phyloP scores from a whole-genome alignment of 164 flowering plant species.

The Aristolochia contorta region DNA sequence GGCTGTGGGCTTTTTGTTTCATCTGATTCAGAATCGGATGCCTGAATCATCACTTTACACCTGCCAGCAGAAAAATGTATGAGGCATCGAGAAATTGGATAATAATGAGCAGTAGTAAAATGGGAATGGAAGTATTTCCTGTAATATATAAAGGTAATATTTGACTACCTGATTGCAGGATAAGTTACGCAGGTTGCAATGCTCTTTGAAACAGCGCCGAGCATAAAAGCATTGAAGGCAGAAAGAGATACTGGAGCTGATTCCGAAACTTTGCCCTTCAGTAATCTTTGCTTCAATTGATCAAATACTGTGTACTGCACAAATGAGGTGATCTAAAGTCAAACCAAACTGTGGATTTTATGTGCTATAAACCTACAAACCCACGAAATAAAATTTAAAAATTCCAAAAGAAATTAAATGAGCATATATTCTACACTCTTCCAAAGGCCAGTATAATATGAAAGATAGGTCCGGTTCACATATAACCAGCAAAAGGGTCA shows the following conservation, averaged over 20 bases:
- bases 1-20: constrained; percentile 19
- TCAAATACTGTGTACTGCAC: constrained; percentile 81
- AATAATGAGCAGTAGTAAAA: too few relatives aligned
- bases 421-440: too few relatives aligned
- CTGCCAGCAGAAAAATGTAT: constrained; percentile 17
- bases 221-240: constrained; percentile 62
- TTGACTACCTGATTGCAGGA: constrained; percentile 70
- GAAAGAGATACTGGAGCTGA: constrained; percentile 58
- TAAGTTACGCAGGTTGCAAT: constrained; percentile 68
- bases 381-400: too few relatives aligned
- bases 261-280: constrained; percentile 19
- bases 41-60: constrained; percentile 82
- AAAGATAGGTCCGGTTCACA: too few relatives aligned
- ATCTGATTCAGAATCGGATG: constrained; percentile 44
- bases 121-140: too few relatives aligned
- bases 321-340: not conserved
- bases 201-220: constrained; percentile 78
- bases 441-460: too few relatives aligned
- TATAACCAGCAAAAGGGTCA: too few relatives aligned
- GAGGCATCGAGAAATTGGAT: too few relatives aligned
- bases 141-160: not conserved
- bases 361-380: too few relatives aligned
- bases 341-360: too few relatives aligned
- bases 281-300: constrained; percentile 61
- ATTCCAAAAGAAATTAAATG: too few relatives aligned